Percentiles rank a stretch among this genome's conserved stretches.
These are phyloP conservation scores for Pseudogymnoascus destructans DNA, from an alignment of 2,329 filamentous ascomycete genomes.

Conservation along the genomic window DNA sequence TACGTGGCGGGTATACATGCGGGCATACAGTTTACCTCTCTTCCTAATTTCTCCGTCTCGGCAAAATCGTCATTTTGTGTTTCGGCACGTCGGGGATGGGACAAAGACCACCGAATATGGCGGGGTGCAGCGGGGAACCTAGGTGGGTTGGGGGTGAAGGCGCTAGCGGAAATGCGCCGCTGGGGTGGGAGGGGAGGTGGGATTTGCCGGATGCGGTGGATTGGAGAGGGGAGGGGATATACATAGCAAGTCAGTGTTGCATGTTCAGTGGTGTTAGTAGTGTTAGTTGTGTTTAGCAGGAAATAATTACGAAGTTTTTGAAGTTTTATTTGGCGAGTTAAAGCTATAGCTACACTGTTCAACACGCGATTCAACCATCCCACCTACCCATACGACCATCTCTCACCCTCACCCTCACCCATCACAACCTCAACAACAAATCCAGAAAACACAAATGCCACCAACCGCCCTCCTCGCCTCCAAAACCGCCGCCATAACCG, in stretches of 20 bases:
- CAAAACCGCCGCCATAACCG: constrained; percentile 78
- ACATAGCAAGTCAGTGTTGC: not conserved
- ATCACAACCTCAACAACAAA: not conserved
- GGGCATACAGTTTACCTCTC: not conserved
- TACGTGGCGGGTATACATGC: not conserved
- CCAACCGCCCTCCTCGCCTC: constrained; percentile 42
- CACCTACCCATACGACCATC: not conserved
- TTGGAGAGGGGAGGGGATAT: not conserved
- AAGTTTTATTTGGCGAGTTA: not conserved
- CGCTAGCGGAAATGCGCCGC: not conserved
- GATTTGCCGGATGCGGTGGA: not conserved
- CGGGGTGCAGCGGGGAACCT: not conserved
- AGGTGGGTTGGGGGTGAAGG: not conserved
- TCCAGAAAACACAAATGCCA: constrained; percentile 3
- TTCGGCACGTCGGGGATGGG: not conserved
- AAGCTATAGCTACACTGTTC: not conserved
- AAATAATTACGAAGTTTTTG: not conserved
- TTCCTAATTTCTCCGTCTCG: constrained; percentile 4
- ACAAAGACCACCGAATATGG: not conserved
- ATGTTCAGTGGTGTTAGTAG: not conserved
- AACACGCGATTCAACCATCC: not conserved
- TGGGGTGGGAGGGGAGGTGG: not conserved
- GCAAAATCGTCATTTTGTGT: not conserved
- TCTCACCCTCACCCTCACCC: not conserved
- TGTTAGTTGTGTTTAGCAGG: not conserved